Evolutionary conservation across 192 early-diverging fungal species (phyloP).

Genomic region (Oehlia diaphana): DNA sequence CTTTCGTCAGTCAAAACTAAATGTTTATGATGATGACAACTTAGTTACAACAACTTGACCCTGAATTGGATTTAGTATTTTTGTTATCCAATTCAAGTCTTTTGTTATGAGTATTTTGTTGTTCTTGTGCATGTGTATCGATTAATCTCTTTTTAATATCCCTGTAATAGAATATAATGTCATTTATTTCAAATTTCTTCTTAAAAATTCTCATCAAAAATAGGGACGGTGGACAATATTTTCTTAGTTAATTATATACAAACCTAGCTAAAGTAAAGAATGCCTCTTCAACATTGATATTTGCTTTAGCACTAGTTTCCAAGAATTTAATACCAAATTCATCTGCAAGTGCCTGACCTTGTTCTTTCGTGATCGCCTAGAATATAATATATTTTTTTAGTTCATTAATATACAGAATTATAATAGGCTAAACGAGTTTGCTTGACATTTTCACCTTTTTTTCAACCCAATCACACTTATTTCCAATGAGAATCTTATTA

Average conservation of each 20-base stretch:
- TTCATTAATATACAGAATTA: too few species aligned
- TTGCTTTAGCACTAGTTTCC: constrained; percentile 98
- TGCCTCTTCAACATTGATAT: constrained; percentile 96
- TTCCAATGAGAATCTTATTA: constrained; percentile 98
- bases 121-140: constrained; percentile 13
- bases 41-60: background rate
- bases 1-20: too few species aligned
- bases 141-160: constrained; percentile 18
- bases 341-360: constrained; percentile 92
- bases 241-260: constrained; percentile 11
- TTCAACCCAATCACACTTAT: constrained; percentile 98
- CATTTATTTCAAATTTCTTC: background rate
- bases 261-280: constrained; percentile 94
- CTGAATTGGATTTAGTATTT: background rate
- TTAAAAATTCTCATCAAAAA: too few species aligned
- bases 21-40: background rate
- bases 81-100: background rate
- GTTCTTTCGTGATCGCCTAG: constrained; percentile 91
- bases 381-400: background rate
- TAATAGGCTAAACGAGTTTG: too few species aligned
- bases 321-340: constrained; percentile 95
- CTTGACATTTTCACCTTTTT: constrained; percentile 63
- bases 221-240: too few species aligned
- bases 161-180: background rate
- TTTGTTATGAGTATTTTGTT: constrained; percentile 5